These are phyloP conservation scores for Bothriochloa decipiens DNA, from an alignment of 176 grass and related monocot genomes.

Conservation along the genomic window DNA sequence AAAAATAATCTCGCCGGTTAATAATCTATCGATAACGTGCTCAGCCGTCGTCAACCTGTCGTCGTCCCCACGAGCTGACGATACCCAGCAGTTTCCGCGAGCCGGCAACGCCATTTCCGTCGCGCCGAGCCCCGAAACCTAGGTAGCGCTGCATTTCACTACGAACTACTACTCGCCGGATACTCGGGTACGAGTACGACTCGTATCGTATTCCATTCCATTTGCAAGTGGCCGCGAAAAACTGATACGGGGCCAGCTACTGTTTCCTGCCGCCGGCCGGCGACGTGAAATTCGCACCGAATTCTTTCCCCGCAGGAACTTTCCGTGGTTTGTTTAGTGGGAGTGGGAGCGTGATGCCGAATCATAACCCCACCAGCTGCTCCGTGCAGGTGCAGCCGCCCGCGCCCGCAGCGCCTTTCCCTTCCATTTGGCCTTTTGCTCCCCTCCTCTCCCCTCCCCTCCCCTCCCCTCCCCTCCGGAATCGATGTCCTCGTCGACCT, in stretches of 20 bases:
- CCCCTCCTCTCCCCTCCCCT: background rate
- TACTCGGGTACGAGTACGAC: background rate
- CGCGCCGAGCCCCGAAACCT: too few relatives aligned
- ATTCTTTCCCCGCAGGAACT: background rate
- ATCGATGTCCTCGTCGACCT: background rate
- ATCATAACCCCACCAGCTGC: constrained; percentile 10
- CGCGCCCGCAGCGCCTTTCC: background rate
- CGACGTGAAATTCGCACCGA: background rate
- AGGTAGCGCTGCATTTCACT: too few relatives aligned
- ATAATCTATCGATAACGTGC: background rate
- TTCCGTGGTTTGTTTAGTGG: background rate
- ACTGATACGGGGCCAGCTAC: background rate
- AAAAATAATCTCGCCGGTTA: background rate
- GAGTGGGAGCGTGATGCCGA: constrained; percentile 10
- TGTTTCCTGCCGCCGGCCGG: background rate
- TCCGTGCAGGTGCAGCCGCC: background rate
- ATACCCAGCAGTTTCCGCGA: too few relatives aligned
- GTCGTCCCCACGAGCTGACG: too few relatives aligned
- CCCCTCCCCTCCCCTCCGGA: too few relatives aligned
- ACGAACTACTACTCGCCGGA: background rate
- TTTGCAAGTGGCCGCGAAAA: background rate
- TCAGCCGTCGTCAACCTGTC: background rate
- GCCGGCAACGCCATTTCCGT: too few relatives aligned
- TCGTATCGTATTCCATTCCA: background rate
- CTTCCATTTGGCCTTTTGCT: background rate